Percentiles rank a stretch among this genome's conserved stretches.
Conservation (phyloP, 805 yeast species). For the Lipomyces mesembrius region DNA sequence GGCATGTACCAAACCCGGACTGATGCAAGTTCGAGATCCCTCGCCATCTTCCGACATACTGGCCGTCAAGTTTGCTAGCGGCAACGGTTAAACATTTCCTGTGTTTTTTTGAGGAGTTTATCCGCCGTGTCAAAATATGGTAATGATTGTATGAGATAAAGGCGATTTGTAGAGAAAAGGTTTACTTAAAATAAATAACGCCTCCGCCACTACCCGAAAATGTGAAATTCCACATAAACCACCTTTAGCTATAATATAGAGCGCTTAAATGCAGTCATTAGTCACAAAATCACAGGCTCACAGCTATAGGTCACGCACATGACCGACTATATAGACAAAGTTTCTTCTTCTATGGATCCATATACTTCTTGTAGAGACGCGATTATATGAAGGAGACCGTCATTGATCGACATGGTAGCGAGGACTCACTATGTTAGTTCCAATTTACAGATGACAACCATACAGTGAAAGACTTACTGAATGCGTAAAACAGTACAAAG, state of each 20-base stretch:
- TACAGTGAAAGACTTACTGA: conserved; percentile 44
- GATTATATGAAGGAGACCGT: conserved; percentile 65
- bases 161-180: too few species aligned
- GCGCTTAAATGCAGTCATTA: background rate
- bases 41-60: too few species aligned
- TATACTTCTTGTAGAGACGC: conserved; percentile 59
- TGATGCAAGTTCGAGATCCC: too few species aligned
- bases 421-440: conserved; percentile 46
- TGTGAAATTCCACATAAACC: background rate
- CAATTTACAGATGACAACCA: background rate
- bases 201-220: too few species aligned
- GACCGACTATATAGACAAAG: conserved; percentile 53
- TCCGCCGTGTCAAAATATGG: too few species aligned
- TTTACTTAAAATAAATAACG: too few species aligned
- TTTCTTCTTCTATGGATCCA: conserved; percentile 69
- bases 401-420: conserved; percentile 69
- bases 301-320: background rate
- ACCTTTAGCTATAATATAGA: background rate
- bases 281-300: background rate
- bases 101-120: too few species aligned
- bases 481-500: conserved; percentile 75
- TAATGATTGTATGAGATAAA: too few species aligned
- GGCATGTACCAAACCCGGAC: too few species aligned
- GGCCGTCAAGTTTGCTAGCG: too few species aligned
- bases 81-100: too few species aligned